Percentiles rank a stretch among this genome's conserved stretches.
Evolutionary conservation across 2,329 filamentous ascomycete species (phyloP).

Genomic region (Xylariaceae sp.): DNA sequence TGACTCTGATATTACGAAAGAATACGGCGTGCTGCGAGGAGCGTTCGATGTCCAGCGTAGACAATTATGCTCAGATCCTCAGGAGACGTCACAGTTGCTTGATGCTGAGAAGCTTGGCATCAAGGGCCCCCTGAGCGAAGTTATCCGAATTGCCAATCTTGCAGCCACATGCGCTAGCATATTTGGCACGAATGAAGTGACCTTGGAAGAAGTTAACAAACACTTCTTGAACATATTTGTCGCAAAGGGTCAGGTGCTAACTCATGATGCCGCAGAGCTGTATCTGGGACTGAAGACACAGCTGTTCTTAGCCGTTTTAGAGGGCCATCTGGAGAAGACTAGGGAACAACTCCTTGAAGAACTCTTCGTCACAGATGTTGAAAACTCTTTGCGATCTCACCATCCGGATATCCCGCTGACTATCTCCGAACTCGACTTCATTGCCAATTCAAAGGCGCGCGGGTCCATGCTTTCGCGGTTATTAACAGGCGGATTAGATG

Average conservation of each 20-base stretch:
- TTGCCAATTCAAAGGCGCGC: slow-evolving; percentile 26
- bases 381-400: slow-evolving; percentile 26
- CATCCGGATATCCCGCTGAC: slow-evolving; percentile 27
- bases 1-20: slow-evolving; percentile 30
- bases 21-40: slow-evolving; percentile 28
- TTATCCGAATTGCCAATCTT: slow-evolving; percentile 32
- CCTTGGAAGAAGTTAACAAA: slow-evolving; percentile 31
- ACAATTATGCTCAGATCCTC: slow-evolving; percentile 20
- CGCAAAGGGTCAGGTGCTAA: slow-evolving; percentile 26
- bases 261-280: slow-evolving; percentile 30
- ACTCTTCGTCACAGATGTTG: slow-evolving; percentile 28
- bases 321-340: slow-evolving; percentile 25
- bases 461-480: slow-evolving; percentile 28
- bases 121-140: slow-evolving; percentile 26
- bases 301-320: slow-evolving; percentile 31
- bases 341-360: slow-evolving; percentile 29
- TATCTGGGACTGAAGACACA: slow-evolving; percentile 33
- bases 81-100: slow-evolving; percentile 24
- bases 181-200: slow-evolving; percentile 32
- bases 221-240: slow-evolving; percentile 32
- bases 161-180: slow-evolving; percentile 33
- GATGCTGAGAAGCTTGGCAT: slow-evolving; percentile 28
- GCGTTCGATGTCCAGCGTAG: slow-evolving; percentile 30
- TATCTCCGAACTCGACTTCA: slow-evolving; percentile 26
- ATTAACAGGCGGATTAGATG: slow-evolving; percentile 21